Evolutionary conservation across 2,329 filamentous ascomycete species (phyloP), one percentile per base, ranked within the genome.

Genomic region (Ceratocystiopsis minuta): DNA sequence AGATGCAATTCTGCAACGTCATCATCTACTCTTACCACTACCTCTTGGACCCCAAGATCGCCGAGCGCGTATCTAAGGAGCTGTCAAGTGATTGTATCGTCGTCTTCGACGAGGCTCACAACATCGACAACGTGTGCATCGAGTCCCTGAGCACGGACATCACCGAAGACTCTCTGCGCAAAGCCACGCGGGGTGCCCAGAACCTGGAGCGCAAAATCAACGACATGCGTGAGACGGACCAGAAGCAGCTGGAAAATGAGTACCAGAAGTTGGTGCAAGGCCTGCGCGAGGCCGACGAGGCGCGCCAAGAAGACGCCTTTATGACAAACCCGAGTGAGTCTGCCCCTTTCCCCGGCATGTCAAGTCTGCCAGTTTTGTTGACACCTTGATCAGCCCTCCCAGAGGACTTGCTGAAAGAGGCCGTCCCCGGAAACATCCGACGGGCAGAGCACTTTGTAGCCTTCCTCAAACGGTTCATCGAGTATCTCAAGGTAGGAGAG

Each of bases 11-110:
- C 56, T 98, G 90, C 70, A 96, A 98, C 57, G 86, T 98, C 55
- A 95, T 98, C 54, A 98, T 98, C 51, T 98, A 98, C 63, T 98
- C 90, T 0, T 98, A 98, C 56, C 90, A 98, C 60, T 98, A 98
- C 55, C 73, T 98, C 3, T 73, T 98, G 15, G 92, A 98, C 53
- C 90, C 90, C 3, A 98, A 98, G 58, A 98, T 98, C 53, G 90
- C 90, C 13, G 90, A 98, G 56, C 64, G 88, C 44, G 87, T 96
- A 2, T 47, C 46, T 31, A 47, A 47, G 58, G 90, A 98, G 54
- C 73, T 98, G 12, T 95, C 90, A 0, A 95, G 95, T 52, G 92
- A 98, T 58, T 95, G 87, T 57, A 98, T 98, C 41, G 84, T 98
- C 16, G 90, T 98, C 3, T 98, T 98, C 50, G 90, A 98, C 54